These are phyloP conservation scores for Wickerhamiella siamensis DNA, from an alignment of 805 yeast genomes.

Conservation along the genomic window DNA sequence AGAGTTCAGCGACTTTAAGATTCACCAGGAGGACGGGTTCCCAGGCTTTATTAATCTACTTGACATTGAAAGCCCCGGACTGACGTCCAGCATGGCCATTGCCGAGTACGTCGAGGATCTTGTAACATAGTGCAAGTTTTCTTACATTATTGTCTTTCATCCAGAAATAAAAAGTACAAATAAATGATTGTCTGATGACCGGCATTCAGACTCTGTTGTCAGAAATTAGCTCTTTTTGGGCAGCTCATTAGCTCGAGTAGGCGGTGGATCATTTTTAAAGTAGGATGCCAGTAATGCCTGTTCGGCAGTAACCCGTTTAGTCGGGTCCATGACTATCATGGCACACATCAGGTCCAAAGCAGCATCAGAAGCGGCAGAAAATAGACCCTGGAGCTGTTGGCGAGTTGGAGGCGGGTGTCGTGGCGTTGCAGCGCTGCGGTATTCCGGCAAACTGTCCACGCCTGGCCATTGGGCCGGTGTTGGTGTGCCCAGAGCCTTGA, in stretches of 20 bases:
- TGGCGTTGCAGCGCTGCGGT: slow-evolving; percentile 24
- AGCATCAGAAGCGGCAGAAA: slow-evolving; percentile 77
- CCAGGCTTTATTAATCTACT: slow-evolving; percentile 68
- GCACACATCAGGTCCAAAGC: slow-evolving; percentile 65
- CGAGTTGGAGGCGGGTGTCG: slow-evolving; percentile 76
- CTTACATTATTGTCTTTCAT: no score
- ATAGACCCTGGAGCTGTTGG: slow-evolving; percentile 64
- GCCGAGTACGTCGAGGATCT: slow-evolving; percentile 48
- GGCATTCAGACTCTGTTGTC: not conserved
- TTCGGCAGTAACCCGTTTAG: slow-evolving; percentile 50
- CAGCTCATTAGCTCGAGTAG: slow-evolving; percentile 49
- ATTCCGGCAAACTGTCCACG: slow-evolving; percentile 63
- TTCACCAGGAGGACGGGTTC: slow-evolving; percentile 52
- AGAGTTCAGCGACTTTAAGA: slow-evolving; percentile 57
- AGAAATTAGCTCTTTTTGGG: slow-evolving; percentile 44
- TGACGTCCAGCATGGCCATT: slow-evolving; percentile 71
- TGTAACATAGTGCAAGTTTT: slow-evolving; percentile 1
- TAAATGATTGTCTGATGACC: not conserved
- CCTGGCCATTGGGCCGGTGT: slow-evolving; percentile 87
- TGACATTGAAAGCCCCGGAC: slow-evolving; percentile 85
- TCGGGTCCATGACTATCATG: slow-evolving; percentile 66
- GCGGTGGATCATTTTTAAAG: slow-evolving; percentile 59
- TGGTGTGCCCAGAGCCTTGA: slow-evolving; percentile 92
- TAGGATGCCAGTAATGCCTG: slow-evolving; percentile 51
- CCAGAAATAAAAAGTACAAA: not conserved